Evolutionary conservation across 2,329 filamentous ascomycete genomes (phyloP).

Genomic region (Penicillium sp.): DNA sequence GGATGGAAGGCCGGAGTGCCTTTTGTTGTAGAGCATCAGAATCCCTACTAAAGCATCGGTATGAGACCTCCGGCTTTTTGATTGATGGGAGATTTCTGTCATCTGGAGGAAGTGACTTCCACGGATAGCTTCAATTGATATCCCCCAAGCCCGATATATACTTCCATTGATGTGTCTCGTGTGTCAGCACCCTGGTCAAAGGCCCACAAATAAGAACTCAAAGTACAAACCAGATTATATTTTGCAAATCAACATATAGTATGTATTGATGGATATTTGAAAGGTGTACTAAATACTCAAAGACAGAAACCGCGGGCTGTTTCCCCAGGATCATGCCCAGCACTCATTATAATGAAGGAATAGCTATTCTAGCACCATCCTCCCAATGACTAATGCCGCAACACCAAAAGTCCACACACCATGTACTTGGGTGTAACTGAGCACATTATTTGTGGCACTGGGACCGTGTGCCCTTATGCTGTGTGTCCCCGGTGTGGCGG

Average conservation of each 20-base stretch:
- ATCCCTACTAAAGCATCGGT: neutral
- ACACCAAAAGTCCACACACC: neutral
- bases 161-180: neutral
- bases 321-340: fast-evolving
- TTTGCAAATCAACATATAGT: neutral
- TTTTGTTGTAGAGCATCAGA: neutral
- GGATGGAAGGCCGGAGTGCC: neutral
- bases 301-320: neutral
- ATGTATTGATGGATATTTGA: neutral
- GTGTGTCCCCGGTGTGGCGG: neutral
- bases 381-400: neutral
- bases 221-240: no score
- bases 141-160: neutral
- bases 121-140: neutral
- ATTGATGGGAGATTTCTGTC: neutral
- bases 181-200: neutral
- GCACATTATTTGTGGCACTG: neutral
- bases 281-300: neutral
- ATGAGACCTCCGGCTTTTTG: no score
- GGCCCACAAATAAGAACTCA: neutral
- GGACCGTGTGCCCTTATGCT: conserved; percentile 1
- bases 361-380: neutral
- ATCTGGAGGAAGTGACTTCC: neutral
- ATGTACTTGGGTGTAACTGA: neutral
- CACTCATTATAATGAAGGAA: neutral